A percentile compares a stretch with the other conserved stretches of the same genome.
Evolutionary conservation across 768 basidiomycete genomes (phyloP).

Genomic region (Lentinula edodes): DNA sequence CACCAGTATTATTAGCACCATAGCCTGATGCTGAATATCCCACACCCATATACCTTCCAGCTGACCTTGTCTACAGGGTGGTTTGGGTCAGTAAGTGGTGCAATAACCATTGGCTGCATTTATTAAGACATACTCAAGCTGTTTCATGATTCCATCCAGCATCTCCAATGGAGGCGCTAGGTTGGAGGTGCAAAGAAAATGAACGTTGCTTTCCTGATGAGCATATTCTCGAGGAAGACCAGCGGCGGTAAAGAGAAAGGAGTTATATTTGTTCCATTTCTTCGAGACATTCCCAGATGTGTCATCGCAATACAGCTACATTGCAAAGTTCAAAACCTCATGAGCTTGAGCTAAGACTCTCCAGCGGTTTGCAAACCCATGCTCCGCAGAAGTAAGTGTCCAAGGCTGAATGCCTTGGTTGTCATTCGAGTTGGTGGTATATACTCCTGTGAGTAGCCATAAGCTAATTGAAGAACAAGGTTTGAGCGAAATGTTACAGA

Average conservation of each 20-base stretch:
- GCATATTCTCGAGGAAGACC: conserved; percentile 11
- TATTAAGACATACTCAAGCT: conserved; percentile 2
- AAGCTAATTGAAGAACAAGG: no score
- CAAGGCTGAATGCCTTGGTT: not conserved
- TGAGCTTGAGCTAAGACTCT: not conserved
- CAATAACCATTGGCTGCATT: conserved; percentile 14
- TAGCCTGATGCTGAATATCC: conserved; percentile 12
- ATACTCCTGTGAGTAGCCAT: not conserved
- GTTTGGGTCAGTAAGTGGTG: not conserved
- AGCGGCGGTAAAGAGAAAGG: conserved; percentile 18
- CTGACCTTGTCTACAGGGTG: not conserved
- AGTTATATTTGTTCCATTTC: conserved; percentile 24
- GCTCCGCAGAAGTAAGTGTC: not conserved
- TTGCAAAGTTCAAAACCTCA: conserved; percentile 9
- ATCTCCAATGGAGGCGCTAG: conserved; percentile 18
- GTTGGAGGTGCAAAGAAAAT: conserved; percentile 18
- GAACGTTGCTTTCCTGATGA: conserved; percentile 9
- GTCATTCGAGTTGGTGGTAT: not conserved
- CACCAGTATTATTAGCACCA: conserved; percentile 12
- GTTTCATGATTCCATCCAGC: no score
- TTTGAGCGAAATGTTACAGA: not conserved
- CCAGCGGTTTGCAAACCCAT: not conserved
- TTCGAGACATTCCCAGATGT: conserved; percentile 22
- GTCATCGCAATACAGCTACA: conserved; percentile 20
- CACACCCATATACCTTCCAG: conserved; percentile 14